Base-by-base conservation (phyloP, 805 yeast genomes). In the Suhomyces tanzawaensis region DNA sequence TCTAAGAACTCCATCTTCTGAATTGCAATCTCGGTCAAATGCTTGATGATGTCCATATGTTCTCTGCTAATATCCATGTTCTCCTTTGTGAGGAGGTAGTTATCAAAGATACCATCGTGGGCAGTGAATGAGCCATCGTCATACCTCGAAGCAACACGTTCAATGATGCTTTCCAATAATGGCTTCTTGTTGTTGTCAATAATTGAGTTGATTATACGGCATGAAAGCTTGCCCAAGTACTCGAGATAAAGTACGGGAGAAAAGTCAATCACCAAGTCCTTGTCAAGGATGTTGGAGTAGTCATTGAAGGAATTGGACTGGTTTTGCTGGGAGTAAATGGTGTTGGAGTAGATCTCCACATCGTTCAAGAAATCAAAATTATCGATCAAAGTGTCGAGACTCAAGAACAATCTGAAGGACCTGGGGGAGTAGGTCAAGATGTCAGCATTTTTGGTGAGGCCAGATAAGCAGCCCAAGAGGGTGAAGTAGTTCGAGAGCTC, bases 1-100 rank as follows among this genome's bases (percentile, higher is more conserved):
- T 82, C 85, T 39, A 82, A 60, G 17, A 68, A 58, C 24, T 62
- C 69, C 55, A 74, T 56, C 41, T 72, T 71, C 33, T 58, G 58
- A 16, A 60, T 41, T 4, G 68, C 73, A 33, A 60, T 53, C 6
- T 55, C 53, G 7, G 71, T 53, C 37, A 70, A 53, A 3, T 45
- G 43, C 27, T 48, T 45, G 34, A 66, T 52, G 22, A 63, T 43
- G 4, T 52, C 53, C 54, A 53, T 51, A 37, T 56, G 58, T 23
- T 40, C 41, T 34, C 48, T 46, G 29, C 57, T 44, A 30, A 62
- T 46, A 19, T 56, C 51, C 27, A 57, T 47, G 24, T 39, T 29
- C 14, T 33, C 39, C 25, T 22, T 32, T 3, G 36, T 30, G 9
- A 40, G 21, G 19, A 32, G 31, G 24, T 18, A 35, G 4, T 35